A percentile compares a stretch with the other conserved stretches of the same genome.
Evolutionary conservation across 2,329 filamentous ascomycete species (phyloP).

Genomic region (Trichothecium sympodiale): DNA sequence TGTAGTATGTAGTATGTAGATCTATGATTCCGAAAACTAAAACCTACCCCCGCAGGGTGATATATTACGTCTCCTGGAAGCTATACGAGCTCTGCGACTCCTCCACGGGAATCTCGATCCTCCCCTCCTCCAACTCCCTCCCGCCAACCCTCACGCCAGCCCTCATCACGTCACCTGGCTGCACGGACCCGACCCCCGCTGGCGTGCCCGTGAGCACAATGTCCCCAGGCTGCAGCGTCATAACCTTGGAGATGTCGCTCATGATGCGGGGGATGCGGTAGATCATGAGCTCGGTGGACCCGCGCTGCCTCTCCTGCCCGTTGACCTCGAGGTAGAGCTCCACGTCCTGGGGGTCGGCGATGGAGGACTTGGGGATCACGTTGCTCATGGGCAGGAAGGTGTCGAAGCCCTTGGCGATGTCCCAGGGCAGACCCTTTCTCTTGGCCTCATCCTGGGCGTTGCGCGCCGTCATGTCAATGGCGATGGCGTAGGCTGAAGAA

Average conservation of each 20-base stretch:
- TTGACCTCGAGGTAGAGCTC: slow-evolving; percentile 84
- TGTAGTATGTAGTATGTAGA: slow-evolving; percentile 2
- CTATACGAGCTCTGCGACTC: slow-evolving; percentile 69
- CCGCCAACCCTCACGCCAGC: slow-evolving; percentile 72
- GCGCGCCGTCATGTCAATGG: slow-evolving; percentile 95
- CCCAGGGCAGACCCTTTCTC: slow-evolving; percentile 88
- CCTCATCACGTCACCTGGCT: slow-evolving; percentile 76
- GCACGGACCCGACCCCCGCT: slow-evolving; percentile 83
- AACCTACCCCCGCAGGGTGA: background rate
- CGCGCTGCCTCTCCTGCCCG: slow-evolving; percentile 63
- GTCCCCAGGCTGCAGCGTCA: slow-evolving; percentile 87
- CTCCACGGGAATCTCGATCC: slow-evolving; percentile 72
- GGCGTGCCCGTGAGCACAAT: slow-evolving; percentile 94
- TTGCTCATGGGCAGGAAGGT: slow-evolving; percentile 86
- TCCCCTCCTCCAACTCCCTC: slow-evolving; percentile 74
- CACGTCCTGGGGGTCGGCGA: slow-evolving; percentile 79
- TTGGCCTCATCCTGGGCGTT: slow-evolving; percentile 96
- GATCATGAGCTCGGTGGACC: slow-evolving; percentile 89
- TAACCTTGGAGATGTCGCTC: slow-evolving; percentile 86
- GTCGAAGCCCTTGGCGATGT: slow-evolving; percentile 94
- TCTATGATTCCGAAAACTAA: too few species aligned
- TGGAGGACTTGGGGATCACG: slow-evolving; percentile 66
- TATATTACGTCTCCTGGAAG: slow-evolving; percentile 57
- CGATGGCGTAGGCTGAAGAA: slow-evolving; percentile 66
- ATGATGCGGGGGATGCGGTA: slow-evolving; percentile 81